Evolutionary conservation across 352 stramenopile species (phyloP).

Genomic region (Pythium sp.): DNA sequence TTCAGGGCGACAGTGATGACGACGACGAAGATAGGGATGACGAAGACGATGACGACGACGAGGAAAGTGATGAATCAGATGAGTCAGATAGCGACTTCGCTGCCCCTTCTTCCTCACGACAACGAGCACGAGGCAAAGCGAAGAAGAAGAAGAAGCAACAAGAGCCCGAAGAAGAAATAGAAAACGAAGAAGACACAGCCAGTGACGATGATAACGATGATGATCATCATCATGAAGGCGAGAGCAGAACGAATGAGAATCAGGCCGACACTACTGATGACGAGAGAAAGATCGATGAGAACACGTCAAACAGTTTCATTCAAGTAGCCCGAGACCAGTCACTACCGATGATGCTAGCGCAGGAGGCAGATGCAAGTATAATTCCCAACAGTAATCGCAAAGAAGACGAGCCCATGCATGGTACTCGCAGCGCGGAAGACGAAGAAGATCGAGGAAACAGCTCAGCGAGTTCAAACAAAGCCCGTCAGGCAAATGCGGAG

Average conservation of each 20-base stretch:
- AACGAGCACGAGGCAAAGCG: neutral
- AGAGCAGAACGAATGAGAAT: neutral
- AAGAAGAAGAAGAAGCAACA: neutral
- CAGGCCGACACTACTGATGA: neutral
- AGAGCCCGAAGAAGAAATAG: neutral
- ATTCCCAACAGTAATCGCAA: neutral
- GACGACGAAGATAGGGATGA: neutral
- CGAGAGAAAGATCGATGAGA: neutral
- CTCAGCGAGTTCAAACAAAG: neutral
- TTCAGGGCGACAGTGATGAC: neutral
- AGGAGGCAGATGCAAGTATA: neutral
- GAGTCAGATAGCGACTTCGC: conserved; percentile 1
- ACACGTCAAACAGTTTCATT: neutral
- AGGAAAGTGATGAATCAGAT: neutral
- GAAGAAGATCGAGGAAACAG: neutral
- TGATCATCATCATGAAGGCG: neutral
- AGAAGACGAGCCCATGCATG: neutral
- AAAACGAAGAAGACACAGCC: neutral
- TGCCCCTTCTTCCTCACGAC: neutral
- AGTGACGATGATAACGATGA: neutral
- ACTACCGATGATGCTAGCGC: no score
- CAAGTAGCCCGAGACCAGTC: neutral
- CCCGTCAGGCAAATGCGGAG: neutral
- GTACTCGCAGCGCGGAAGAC: neutral
- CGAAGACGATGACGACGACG: neutral